Evolutionary conservation across 139 green algal species (phyloP).

Genomic region (Coccomyxa sp.): DNA sequence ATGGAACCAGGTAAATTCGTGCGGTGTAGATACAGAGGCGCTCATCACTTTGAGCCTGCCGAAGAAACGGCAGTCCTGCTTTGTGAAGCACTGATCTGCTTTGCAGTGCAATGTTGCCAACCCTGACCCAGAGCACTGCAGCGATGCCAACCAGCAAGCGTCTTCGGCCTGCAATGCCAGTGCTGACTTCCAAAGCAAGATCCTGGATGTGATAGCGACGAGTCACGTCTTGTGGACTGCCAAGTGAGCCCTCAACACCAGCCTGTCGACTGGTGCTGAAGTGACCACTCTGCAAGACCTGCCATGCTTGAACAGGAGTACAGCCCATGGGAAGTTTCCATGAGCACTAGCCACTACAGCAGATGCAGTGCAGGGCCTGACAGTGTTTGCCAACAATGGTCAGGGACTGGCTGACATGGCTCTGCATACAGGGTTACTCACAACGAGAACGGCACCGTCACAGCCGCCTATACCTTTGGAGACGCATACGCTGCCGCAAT

Average conservation of each 20-base stretch:
- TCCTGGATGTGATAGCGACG: background rate
- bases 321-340: too few species aligned
- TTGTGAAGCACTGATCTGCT: background rate
- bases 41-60: background rate
- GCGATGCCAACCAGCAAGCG: background rate
- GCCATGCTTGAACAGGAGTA: too few species aligned
- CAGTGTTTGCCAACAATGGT: too few species aligned
- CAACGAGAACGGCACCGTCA: background rate
- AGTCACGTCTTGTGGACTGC: background rate
- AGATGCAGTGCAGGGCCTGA: too few species aligned
- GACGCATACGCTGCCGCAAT: background rate
- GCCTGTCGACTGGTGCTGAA: too few species aligned
- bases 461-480: background rate
- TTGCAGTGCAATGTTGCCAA: background rate
- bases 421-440: background rate
- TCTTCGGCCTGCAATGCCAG: background rate
- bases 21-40: background rate
- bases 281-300: too few species aligned
- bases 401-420: too few species aligned
- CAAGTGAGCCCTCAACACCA: too few species aligned
- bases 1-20: background rate
- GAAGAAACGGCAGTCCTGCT: too few species aligned
- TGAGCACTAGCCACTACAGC: too few species aligned
- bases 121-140: background rate
- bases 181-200: background rate